These are phyloP conservation scores for Pichia sp. DNA, from an alignment of 1,139 yeast species.

Conservation along the genomic window DNA sequence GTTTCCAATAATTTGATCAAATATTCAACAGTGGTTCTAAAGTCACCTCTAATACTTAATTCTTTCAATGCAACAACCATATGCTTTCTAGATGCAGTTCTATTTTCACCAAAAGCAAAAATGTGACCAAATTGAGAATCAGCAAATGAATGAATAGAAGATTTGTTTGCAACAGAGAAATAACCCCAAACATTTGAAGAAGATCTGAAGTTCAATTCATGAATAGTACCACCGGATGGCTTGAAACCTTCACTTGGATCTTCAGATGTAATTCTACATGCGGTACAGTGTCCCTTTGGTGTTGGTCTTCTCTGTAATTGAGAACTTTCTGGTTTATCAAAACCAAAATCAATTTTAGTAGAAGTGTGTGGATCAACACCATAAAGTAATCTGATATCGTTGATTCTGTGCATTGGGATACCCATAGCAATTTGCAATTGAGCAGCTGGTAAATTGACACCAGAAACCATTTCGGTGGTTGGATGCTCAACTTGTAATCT, in stretches of 20 bases:
- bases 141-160: slow-evolving; percentile 94
- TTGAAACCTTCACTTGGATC: slow-evolving; percentile 99
- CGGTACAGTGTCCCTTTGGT: slow-evolving; percentile 98
- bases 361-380: slow-evolving; percentile 95
- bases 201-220: slow-evolving; percentile 92
- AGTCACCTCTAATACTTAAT: slow-evolving; percentile 94
- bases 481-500: slow-evolving; percentile 99
- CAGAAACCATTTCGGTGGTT: slow-evolving; percentile 98
- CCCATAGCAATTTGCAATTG: slow-evolving; percentile 99
- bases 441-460: slow-evolving; percentile 96
- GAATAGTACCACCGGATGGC: slow-evolving; percentile 95
- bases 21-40: slow-evolving; percentile 95
- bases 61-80: slow-evolving; percentile 98
- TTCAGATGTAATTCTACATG: slow-evolving; percentile 97
- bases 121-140: slow-evolving; percentile 99
- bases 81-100: slow-evolving; percentile 95
- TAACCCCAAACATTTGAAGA: slow-evolving; percentile 99
- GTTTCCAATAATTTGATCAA: slow-evolving; percentile 91
- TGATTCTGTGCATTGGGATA: slow-evolving; percentile 89
- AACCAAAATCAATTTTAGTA: slow-evolving; percentile 86
- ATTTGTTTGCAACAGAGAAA: slow-evolving; percentile 93
- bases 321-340: slow-evolving; percentile 62
- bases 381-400: slow-evolving; percentile 84
- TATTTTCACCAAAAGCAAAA: slow-evolving; percentile 96
- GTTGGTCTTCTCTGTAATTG: slow-evolving; percentile 83